phyloP scores from a whole-genome alignment of 495 filamentous ascomycete species.

The Viridothelium virens region DNA sequence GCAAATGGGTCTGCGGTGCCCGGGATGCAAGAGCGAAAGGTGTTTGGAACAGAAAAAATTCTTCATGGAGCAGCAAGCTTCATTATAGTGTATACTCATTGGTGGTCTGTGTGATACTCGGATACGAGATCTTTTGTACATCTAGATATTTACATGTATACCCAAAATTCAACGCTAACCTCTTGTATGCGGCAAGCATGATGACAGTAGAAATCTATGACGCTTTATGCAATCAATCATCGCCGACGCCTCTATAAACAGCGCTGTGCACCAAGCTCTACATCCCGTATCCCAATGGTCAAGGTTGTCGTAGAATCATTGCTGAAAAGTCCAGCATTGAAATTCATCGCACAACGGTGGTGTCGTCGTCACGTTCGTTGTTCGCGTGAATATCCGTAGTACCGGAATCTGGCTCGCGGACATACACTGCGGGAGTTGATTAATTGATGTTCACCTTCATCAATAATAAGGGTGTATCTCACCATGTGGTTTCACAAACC shows the following conservation, averaged over 20 bases:
- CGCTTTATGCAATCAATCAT: not conserved
- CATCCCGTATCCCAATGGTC: not conserved
- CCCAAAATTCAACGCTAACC: not conserved
- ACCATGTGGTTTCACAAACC: slow-evolving; percentile 68
- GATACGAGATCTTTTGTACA: not conserved
- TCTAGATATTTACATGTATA: not conserved
- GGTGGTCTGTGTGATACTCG: not conserved
- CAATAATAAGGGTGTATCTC: slow-evolving; percentile 29
- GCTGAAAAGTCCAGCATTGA: not conserved
- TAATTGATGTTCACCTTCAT: not conserved
- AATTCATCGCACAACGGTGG: not conserved
- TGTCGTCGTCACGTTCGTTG: not conserved
- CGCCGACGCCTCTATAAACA: not conserved
- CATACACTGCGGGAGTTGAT: not conserved
- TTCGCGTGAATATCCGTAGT: not conserved
- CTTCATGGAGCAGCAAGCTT: slow-evolving; percentile 51
- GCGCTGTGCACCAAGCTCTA: not conserved
- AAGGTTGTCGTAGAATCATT: not conserved
- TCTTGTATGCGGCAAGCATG: not conserved
- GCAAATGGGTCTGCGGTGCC: slow-evolving; percentile 90
- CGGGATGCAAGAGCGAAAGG: slow-evolving; percentile 83
- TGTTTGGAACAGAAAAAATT: slow-evolving; percentile 90
- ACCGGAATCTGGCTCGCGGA: not conserved
- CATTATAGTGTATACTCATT: not conserved
- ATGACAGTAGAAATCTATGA: not conserved